Conservation (phyloP, 345 rosid species). For the Limnanthes douglasii region DNA sequence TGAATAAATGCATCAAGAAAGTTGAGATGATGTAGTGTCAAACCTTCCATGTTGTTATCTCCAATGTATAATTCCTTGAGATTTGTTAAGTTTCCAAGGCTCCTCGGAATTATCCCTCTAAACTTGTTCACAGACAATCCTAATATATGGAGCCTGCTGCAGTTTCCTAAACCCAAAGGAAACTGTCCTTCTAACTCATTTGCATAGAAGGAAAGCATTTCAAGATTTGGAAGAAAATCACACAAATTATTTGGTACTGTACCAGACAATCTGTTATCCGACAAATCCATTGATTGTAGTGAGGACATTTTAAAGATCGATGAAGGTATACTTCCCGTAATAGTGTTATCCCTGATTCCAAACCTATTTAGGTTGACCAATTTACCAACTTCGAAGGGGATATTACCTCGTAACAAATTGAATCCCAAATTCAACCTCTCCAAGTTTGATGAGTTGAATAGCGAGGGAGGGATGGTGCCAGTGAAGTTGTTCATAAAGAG, state of each 20-base stretch:
- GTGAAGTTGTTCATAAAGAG: conserved; percentile 4
- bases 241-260: too few relatives aligned
- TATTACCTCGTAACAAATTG: conserved; percentile 5
- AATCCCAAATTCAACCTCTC: rapidly evolving
- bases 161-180: too few relatives aligned
- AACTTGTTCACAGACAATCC: too few relatives aligned
- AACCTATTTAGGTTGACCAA: conserved; percentile 1
- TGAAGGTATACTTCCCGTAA: conserved; percentile 6
- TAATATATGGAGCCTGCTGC: too few relatives aligned
- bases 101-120: background rate
- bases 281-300: rapidly evolving
- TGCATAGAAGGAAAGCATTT: too few relatives aligned
- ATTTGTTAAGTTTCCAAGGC: background rate
- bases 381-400: conserved; percentile 3
- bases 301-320: conserved; percentile 18
- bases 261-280: conserved; percentile 2
- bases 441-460: conserved; percentile 14
- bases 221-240: too few relatives aligned
- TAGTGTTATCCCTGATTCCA: background rate
- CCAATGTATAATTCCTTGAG: background rate
- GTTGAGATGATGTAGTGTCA: background rate
- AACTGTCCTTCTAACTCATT: conserved; percentile 15
- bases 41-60: background rate
- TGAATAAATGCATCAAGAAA: background rate
- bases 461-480: conserved; percentile 11